Conservation (phyloP, 2,329 filamentous ascomycete genomes). For the Aschersonia sp. region DNA sequence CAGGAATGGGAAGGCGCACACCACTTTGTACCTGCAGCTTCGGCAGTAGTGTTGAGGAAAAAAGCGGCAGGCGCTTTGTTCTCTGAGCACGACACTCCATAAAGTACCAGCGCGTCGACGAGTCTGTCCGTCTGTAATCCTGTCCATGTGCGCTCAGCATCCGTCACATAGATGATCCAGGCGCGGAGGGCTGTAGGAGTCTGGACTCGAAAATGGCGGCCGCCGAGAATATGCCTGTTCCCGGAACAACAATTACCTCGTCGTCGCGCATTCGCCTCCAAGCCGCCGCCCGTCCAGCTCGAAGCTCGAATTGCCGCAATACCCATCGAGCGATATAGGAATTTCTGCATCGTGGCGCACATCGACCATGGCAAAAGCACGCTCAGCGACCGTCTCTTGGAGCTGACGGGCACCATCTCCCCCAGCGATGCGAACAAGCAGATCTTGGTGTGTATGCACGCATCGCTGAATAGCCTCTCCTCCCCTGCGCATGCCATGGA, state of each 20-base stretch:
- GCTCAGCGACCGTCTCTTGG: slow-evolving; percentile 79
- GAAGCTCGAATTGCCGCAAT: slow-evolving; percentile 52
- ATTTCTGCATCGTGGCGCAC: slow-evolving; percentile 98
- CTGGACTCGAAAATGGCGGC: slow-evolving; percentile 20
- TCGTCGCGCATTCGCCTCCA: slow-evolving; percentile 8
- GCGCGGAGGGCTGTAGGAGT: slow-evolving; percentile 21
- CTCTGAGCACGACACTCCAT: no score
- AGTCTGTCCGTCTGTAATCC: background rate
- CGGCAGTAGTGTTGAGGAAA: no score
- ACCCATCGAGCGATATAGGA: slow-evolving; percentile 68
- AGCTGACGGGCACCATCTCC: slow-evolving; percentile 86
- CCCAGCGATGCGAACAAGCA: slow-evolving; percentile 77
- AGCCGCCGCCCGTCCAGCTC: slow-evolving; percentile 18
- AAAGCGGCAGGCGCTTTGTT: no score
- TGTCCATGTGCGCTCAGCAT: background rate
- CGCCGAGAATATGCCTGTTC: slow-evolving; percentile 4
- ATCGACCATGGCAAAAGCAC: slow-evolving; percentile 99
- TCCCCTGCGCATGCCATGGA: background rate
- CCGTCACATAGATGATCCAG: slow-evolving; percentile 16
- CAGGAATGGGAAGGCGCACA: no score
- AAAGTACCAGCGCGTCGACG: no score
- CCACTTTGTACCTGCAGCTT: no score
- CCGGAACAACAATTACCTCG: slow-evolving; percentile 3
- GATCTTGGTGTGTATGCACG: slow-evolving; percentile 41
- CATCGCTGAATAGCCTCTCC: background rate